phyloP scores from a whole-genome alignment of 2,329 filamentous ascomycete genomes.

The Boeremia lycopersici region DNA sequence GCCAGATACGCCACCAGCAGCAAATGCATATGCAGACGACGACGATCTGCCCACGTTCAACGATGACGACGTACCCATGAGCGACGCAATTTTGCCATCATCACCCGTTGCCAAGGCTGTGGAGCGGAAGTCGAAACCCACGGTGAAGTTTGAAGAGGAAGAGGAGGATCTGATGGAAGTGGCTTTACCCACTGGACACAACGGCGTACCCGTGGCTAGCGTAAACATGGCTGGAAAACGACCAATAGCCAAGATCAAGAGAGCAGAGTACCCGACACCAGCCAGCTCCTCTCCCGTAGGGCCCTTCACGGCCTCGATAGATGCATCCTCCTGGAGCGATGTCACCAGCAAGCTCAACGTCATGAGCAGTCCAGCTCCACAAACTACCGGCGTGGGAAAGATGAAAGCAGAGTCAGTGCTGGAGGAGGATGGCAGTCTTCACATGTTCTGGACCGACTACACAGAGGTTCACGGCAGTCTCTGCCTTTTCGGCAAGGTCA shows the following conservation, averaged over 20 bases:
- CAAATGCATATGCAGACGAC: constrained; percentile 54
- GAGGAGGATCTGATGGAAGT: constrained; percentile 88
- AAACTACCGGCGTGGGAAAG: constrained; percentile 74
- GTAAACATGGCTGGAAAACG: constrained; percentile 86
- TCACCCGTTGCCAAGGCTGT: constrained; percentile 83
- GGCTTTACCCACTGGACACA: constrained; percentile 71
- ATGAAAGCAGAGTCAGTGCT: constrained; percentile 82
- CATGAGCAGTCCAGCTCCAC: constrained; percentile 72
- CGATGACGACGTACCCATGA: constrained; percentile 78
- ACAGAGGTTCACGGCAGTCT: constrained; percentile 89
- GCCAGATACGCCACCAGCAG: constrained; percentile 48
- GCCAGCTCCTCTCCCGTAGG: constrained; percentile 77
- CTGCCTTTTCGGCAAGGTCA: constrained; percentile 94
- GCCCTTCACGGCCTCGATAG: constrained; percentile 60
- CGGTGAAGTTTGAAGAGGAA: constrained; percentile 66
- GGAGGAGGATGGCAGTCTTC: constrained; percentile 89
- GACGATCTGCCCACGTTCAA: constrained; percentile 63
- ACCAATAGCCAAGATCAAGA: constrained; percentile 73
- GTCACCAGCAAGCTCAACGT: constrained; percentile 87
- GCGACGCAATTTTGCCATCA: constrained; percentile 77
- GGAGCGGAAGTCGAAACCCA: constrained; percentile 67
- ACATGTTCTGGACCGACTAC: constrained; percentile 98
- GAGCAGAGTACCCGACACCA: constrained; percentile 72
- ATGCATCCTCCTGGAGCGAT: constrained; percentile 86
- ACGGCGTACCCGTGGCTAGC: constrained; percentile 67